These are phyloP conservation scores for Kwoniella europaea DNA, from an alignment of 768 basidiomycete species.

Conservation along the genomic window DNA sequence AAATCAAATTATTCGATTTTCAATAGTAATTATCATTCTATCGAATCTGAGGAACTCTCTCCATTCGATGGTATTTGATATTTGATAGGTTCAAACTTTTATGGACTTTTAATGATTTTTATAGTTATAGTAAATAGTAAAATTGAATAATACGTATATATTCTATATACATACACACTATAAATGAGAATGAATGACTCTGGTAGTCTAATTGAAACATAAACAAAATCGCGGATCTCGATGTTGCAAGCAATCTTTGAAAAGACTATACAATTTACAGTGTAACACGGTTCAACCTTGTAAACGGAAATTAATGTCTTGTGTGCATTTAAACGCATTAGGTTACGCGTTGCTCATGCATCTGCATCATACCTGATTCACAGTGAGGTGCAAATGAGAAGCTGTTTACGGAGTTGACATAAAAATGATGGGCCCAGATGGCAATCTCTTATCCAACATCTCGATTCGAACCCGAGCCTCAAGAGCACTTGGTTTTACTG, in stretches of 20 bases:
- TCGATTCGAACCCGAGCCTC: background rate
- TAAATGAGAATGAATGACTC: constrained; percentile 20
- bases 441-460: background rate
- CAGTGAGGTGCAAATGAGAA: no score
- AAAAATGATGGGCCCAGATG: background rate
- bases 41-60: background rate
- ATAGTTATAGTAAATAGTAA: background rate
- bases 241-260: no score
- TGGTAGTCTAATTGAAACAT: constrained; percentile 10
- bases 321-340: no score
- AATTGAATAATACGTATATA: background rate
- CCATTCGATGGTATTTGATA: no score
- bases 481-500: background rate
- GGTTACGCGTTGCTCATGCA: no score
- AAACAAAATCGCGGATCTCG: no score
- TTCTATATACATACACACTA: background rate
- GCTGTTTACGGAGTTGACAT: background rate
- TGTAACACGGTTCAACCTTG: no score
- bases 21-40: background rate
- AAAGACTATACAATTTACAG: no score
- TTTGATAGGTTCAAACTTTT: background rate
- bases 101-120: constrained; percentile 13
- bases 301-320: background rate
- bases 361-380: no score
- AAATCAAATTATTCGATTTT: background rate